Conservation (phyloP, 805 yeast species). For the Yamadazyma sp. region DNA sequence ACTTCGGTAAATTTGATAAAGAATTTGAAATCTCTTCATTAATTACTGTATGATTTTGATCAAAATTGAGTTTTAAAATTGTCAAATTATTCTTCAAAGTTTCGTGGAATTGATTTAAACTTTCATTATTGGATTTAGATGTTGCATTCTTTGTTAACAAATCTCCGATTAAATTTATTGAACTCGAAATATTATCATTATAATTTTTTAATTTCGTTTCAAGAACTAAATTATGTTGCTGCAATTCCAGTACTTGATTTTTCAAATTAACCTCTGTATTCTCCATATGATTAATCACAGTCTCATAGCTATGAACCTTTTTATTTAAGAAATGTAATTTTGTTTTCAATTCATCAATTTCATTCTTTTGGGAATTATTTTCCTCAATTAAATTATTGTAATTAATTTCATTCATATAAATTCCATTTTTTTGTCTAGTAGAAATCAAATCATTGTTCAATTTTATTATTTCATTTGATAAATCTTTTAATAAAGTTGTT, state of each 20-base stretch:
- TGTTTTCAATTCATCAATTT: conserved; percentile 11
- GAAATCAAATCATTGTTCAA: conserved; percentile 61
- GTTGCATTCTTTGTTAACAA: conserved; percentile 2
- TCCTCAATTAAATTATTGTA: conserved; percentile 31
- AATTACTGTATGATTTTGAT: conserved; percentile 6
- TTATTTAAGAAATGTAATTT: conserved; percentile 5
- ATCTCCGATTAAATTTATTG: neutral
- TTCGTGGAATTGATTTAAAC: conserved; percentile 3
- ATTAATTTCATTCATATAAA: conserved; percentile 58
- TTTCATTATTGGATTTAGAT: conserved; percentile 4
- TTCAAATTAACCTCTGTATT: conserved; percentile 3
- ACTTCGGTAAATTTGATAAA: conserved; percentile 10
- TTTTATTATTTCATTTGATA: conserved; percentile 51
- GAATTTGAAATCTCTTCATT: conserved; percentile 8
- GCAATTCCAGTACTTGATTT: neutral
- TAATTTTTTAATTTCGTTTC: neutral
- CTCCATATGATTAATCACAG: conserved; percentile 6
- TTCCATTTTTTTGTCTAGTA: conserved; percentile 61
- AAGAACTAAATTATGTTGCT: neutral
- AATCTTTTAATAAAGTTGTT: conserved; percentile 52
- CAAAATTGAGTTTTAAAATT: conserved; percentile 9
- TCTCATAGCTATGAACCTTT: conserved; percentile 8
- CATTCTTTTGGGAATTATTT: conserved; percentile 12
- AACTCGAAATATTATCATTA: conserved; percentile 3
- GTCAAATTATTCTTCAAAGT: conserved; percentile 7